These are phyloP conservation scores for Mortierella sp. DNA, from an alignment of 371 early-diverging fungal species.

Conservation along the genomic window DNA sequence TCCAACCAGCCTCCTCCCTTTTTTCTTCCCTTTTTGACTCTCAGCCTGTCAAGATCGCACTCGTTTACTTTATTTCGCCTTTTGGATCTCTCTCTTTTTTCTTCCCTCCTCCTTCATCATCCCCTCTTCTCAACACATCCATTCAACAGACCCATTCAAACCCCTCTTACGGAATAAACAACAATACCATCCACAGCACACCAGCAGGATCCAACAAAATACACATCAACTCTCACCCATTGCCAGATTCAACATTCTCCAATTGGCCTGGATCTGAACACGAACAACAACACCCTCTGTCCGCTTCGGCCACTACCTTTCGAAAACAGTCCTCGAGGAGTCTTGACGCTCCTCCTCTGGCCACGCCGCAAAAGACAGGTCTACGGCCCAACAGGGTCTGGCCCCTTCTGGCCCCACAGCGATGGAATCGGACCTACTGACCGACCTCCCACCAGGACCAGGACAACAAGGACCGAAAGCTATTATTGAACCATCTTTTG, in stretches of 20 bases:
- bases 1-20: background rate
- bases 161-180: too few species aligned
- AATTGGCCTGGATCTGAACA: slow-evolving; percentile 8
- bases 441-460: slow-evolving; percentile 13
- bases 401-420: slow-evolving; percentile 5
- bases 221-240: background rate
- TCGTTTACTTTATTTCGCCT: background rate
- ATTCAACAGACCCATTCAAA: background rate
- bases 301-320: background rate
- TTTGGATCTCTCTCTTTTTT: background rate
- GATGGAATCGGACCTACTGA: slow-evolving; percentile 9
- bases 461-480: background rate
- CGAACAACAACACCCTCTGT: slow-evolving; percentile 1
- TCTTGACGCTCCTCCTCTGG: slow-evolving; percentile 8
- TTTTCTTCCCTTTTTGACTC: background rate
- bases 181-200: background rate
- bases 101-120: background rate
- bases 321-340: slow-evolving; percentile 5
- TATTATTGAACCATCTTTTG: too few species aligned
- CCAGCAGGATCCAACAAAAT: background rate
- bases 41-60: background rate
- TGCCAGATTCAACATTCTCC: background rate
- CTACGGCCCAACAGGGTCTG: slow-evolving; percentile 13
- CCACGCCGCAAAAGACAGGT: slow-evolving; percentile 10
- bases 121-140: background rate